Evolutionary conservation across 176 grass and related monocot species (phyloP), one percentile per base, ranked within the genome.

Genomic region (Lolium rigidum): DNA sequence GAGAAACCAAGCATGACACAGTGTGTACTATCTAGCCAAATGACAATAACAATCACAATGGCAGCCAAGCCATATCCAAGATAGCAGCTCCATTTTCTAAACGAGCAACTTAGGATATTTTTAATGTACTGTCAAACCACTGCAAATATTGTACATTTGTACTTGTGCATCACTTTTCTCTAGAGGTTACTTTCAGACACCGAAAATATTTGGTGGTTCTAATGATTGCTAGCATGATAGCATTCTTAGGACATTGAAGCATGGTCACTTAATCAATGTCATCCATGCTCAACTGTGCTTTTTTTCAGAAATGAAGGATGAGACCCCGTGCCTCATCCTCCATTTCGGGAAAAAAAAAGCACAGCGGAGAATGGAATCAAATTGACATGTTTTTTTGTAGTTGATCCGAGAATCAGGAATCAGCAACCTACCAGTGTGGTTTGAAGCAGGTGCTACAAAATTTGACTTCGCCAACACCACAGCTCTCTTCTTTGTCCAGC

Each of bases 401-500:
- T 70, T 98, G 54, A 81, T 98, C 63, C 91, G 95, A 48, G 95
- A 94, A 63, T 86, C 91, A 66, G 95, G 95, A 85, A 79, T 89
- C 67, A 37, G 74, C 72, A 86, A 98, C 57, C 59, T 95, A 25
- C 95, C 91, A 0, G 91, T 98, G n/a, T 98, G 93, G 95, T 98
- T 87, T 47, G 95, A 98, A 87, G 95, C 95, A 51, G 95, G 95
- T 22, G 91, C 95, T 6, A 86, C 82, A 18, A 90, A 94, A 84
- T 98, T 86, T 39, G 88, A 92, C 15, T 94, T 92, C 60, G 89
- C 91, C 14, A 87, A 90, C 62, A 95, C 91, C 54, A 76, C 44
- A 16, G 55, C 93, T 10, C 95, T 98, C 56, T 82, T 98, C 74
- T 52, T 98, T 74, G 86, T 98, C 54, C 95, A 98, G 88, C 90